Percentiles rank a stretch among this genome's conserved stretches.
Conservation (phyloP, 148 eudicot genomes). For the Silene latifolia region DNA sequence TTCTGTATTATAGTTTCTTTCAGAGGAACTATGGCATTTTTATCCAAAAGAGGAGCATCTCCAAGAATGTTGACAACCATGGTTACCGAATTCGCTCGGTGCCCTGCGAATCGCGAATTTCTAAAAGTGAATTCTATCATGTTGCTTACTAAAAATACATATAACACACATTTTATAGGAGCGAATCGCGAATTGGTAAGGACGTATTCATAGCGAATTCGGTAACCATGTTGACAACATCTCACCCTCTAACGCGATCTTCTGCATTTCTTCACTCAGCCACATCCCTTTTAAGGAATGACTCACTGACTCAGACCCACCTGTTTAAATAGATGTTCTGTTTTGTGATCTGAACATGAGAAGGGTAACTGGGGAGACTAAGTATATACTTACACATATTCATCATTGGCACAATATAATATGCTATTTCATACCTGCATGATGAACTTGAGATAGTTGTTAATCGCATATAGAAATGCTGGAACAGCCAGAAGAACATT, state of each 20-base stretch:
- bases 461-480: slow-evolving; percentile 68
- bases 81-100: too few species aligned
- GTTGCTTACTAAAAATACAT: too few species aligned
- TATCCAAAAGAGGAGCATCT: background rate
- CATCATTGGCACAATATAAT: background rate
- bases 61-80: background rate
- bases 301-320: background rate
- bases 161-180: too few species aligned
- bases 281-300: slow-evolving; percentile 1
- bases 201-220: too few species aligned
- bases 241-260: background rate
- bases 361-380: background rate
- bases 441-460: slow-evolving; percentile 85
- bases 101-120: too few species aligned
- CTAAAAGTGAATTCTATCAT: too few species aligned
- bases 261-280: background rate
- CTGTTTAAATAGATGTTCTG: background rate
- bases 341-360: background rate
- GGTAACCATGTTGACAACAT: too few species aligned
- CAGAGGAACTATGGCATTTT: background rate
- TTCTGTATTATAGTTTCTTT: background rate
- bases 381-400: background rate
- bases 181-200: too few species aligned
- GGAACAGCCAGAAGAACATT: slow-evolving; percentile 85
- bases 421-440: slow-evolving; percentile 55